Percentiles rank a stretch among this genome's conserved stretches.
These are phyloP conservation scores for Aciculosporium take DNA, from an alignment of 2,329 filamentous ascomycete species.

Conservation along the genomic window DNA sequence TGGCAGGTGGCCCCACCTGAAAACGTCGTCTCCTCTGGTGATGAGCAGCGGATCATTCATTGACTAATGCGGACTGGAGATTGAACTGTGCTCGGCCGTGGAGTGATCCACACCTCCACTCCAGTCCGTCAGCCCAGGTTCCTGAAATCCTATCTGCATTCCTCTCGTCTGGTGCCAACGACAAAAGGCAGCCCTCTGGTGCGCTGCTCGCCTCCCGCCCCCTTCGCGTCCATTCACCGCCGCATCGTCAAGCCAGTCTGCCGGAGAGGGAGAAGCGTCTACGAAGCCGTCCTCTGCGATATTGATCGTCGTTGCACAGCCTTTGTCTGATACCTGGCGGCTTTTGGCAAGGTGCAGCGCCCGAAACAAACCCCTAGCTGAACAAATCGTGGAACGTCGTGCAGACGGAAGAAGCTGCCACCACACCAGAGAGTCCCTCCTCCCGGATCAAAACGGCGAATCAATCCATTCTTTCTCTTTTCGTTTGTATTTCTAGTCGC, in stretches of 20 bases:
- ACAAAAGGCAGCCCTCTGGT: too few relatives aligned
- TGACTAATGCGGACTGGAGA: too few relatives aligned
- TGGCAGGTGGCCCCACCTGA: not conserved
- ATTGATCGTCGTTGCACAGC: not conserved
- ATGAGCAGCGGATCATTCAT: constrained; percentile 2
- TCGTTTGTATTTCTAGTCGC: not conserved
- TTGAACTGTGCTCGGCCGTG: not conserved
- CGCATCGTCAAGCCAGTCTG: too few relatives aligned
- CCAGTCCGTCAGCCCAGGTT: too few relatives aligned
- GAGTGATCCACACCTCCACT: not conserved
- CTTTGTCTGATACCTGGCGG: not conserved
- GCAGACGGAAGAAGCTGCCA: constrained; percentile 1
- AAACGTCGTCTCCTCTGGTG: not conserved
- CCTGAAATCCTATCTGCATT: too few relatives aligned
- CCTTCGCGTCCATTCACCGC: too few relatives aligned
- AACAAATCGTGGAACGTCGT: constrained; percentile 8
- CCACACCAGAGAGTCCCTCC: not conserved
- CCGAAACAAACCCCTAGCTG: not conserved
- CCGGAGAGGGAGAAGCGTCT: not conserved
- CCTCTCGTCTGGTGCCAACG: too few relatives aligned
- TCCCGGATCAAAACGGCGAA: not conserved
- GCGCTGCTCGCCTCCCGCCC: too few relatives aligned
- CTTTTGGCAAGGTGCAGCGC: not conserved
- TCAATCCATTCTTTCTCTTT: not conserved
- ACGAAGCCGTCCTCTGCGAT: not conserved